A percentile compares a stretch with the other conserved stretches of the same genome.
phyloP scores from a whole-genome alignment of 2,329 filamentous ascomycete genomes.

The Penicillium sp. region DNA sequence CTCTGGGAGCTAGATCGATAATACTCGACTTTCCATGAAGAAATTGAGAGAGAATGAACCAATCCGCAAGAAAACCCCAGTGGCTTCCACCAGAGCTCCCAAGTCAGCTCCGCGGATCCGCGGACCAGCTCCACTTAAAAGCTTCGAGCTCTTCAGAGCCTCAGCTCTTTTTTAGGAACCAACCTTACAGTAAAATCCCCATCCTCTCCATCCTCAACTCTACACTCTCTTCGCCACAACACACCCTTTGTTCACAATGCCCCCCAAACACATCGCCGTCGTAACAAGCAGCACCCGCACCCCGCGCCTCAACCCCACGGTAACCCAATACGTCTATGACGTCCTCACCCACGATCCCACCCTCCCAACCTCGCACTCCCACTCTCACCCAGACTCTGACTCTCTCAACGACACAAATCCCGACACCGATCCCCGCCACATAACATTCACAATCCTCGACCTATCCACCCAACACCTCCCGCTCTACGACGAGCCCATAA shows the following conservation, averaged over 20 bases:
- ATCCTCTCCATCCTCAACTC: background rate
- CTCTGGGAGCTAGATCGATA: too few species aligned
- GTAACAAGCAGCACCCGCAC: conserved; percentile 40
- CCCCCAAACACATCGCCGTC: conserved; percentile 35
- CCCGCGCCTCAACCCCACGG: conserved; percentile 39
- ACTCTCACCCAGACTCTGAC: too few species aligned
- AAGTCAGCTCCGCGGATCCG: conserved; percentile 5
- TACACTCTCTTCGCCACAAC: background rate
- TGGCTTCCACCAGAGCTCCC: background rate
- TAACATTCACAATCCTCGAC: conserved; percentile 35
- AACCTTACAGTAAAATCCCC: too few species aligned
- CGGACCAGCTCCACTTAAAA: background rate
- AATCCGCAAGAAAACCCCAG: too few species aligned
- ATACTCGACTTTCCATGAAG: too few species aligned
- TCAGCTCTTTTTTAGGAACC: background rate
- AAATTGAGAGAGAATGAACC: too few species aligned
- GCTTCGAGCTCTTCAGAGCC: background rate
- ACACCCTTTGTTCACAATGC: conserved; percentile 10
- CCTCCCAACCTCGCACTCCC: conserved; percentile 14
- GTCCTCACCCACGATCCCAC: conserved; percentile 21
- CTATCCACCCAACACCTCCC: conserved; percentile 37
- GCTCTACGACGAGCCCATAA: conserved; percentile 42
- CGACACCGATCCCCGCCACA: conserved; percentile 23
- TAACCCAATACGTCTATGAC: conserved; percentile 36
- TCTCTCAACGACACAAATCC: background rate